Evolutionary conservation across 768 basidiomycete genomes (phyloP), one percentile per base, ranked within the genome.

Genomic region (Termitomyces sp.): DNA sequence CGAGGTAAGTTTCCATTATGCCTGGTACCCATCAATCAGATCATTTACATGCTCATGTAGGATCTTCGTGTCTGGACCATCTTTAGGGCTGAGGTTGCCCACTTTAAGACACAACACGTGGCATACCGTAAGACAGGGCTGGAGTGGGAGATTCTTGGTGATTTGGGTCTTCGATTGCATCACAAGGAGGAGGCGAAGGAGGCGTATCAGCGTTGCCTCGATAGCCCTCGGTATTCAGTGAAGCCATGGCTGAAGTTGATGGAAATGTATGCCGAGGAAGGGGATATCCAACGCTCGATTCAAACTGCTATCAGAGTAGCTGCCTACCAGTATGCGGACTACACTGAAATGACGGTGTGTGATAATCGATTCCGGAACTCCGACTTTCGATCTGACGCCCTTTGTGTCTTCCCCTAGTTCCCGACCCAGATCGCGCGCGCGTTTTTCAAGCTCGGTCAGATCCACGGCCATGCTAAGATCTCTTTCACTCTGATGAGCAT

Each of bases 141-240:
- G 20, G 97, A 99, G 72, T 99, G 97, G 96, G 97, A 98, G 75
- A 96, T 98, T 46, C 79, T 99, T 24, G 97, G 96, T 9, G 97
- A 98, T 68, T 76, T 99, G 22, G 97, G 95, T 8, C 67, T 89
- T 45, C 86, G 97, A n/a, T 71, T 99, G 55, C 91, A 96, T 67
- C 97, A 98, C 76, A 95, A 93, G 71, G 97, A 99, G 68, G 97
- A 99, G 68, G 95, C 94, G 36, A 98, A 99, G 73, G 97, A 99
- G 69, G 95, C 95, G 4, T 99, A 89, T 69, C 94, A 97, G 69
- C 86, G 95, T 9, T 95, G 94, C 72, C 83, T 98, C 36, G 97
- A 98, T 64, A 79, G 85, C 33, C 82, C 86, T 26, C 79, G 89
- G 24, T 98, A 97, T 72, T 89, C 91, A 5, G 82, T 87, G 58